These are phyloP conservation scores for Colletotrichum aenigma DNA, from an alignment of 2,329 filamentous ascomycete species.

Conservation along the genomic window DNA sequence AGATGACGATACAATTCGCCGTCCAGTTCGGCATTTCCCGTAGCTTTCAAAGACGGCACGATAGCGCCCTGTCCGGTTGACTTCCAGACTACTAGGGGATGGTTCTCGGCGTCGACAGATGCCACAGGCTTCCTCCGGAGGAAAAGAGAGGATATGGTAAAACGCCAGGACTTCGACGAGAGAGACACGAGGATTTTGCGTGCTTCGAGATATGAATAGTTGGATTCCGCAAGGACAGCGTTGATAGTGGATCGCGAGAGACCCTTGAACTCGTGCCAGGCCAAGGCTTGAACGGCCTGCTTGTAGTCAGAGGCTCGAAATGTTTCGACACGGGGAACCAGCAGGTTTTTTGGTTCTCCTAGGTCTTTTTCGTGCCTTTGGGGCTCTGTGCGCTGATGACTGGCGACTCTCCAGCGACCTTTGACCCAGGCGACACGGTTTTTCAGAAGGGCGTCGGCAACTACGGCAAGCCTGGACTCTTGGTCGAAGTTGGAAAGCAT, in stretches of 20 bases:
- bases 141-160: slow-evolving; percentile 74
- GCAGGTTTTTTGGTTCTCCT: background rate
- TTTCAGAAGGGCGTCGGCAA: slow-evolving; percentile 79
- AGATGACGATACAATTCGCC: slow-evolving; percentile 64
- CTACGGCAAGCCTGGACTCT: slow-evolving; percentile 77
- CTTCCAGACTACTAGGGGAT: slow-evolving; percentile 68
- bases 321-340: slow-evolving; percentile 62
- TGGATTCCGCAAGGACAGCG: slow-evolving; percentile 80
- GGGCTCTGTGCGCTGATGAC: slow-evolving; percentile 34
- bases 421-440: slow-evolving; percentile 73
- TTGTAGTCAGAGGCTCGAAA: slow-evolving; percentile 74
- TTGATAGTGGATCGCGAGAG: slow-evolving; percentile 76
- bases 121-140: slow-evolving; percentile 64
- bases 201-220: slow-evolving; percentile 77
- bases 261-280: slow-evolving; percentile 78
- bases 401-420: slow-evolving; percentile 63
- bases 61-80: slow-evolving; percentile 56
- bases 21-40: slow-evolving; percentile 68
- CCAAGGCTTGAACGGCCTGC: slow-evolving; percentile 68
- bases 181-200: slow-evolving; percentile 72
- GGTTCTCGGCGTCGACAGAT: slow-evolving; percentile 58
- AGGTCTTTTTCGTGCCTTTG: slow-evolving; percentile 32
- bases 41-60: slow-evolving; percentile 67
- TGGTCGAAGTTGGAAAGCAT: slow-evolving; percentile 77
- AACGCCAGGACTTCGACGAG: slow-evolving; percentile 78